phyloP scores from a whole-genome alignment of 768 basidiomycete genomes.

The Trichaptum fuscoviolaceum region DNA sequence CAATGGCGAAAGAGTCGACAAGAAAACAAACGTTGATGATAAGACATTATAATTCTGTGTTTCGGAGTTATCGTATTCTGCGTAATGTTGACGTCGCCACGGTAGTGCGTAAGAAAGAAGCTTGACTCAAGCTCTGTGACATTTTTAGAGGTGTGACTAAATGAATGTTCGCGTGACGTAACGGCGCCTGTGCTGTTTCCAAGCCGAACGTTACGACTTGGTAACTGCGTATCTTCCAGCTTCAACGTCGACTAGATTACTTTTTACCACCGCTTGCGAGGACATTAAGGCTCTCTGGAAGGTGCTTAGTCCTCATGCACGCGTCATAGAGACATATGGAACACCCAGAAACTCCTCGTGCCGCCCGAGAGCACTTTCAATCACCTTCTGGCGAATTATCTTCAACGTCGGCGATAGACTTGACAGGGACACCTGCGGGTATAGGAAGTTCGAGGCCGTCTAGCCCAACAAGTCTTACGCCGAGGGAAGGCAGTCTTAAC shows the following conservation, averaged over 20 bases:
- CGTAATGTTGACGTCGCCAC: too few species aligned
- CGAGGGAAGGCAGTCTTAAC: constrained; percentile 32
- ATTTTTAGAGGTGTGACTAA: neutral
- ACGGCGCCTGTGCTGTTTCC: neutral
- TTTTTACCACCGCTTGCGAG: neutral
- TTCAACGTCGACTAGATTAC: neutral
- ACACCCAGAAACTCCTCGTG: neutral
- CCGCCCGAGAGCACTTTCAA: neutral
- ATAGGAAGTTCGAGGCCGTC: constrained; percentile 39
- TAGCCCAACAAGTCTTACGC: constrained; percentile 42
- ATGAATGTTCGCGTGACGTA: neutral
- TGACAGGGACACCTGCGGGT: constrained; percentile 41
- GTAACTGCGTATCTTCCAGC: neutral
- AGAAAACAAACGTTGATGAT: too few species aligned
- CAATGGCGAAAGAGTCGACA: too few species aligned
- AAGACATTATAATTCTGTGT: too few species aligned
- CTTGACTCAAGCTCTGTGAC: neutral
- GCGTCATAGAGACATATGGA: neutral
- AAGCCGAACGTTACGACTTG: neutral
- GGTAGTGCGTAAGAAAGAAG: neutral
- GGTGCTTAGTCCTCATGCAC: neutral
- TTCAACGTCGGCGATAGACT: constrained; percentile 52
- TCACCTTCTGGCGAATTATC: constrained; percentile 20
- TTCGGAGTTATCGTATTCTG: too few species aligned
- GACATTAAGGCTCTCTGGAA: neutral